Evolutionary conservation across 2,329 filamentous ascomycete species (phyloP).

Genomic region (Penicillium sp.): DNA sequence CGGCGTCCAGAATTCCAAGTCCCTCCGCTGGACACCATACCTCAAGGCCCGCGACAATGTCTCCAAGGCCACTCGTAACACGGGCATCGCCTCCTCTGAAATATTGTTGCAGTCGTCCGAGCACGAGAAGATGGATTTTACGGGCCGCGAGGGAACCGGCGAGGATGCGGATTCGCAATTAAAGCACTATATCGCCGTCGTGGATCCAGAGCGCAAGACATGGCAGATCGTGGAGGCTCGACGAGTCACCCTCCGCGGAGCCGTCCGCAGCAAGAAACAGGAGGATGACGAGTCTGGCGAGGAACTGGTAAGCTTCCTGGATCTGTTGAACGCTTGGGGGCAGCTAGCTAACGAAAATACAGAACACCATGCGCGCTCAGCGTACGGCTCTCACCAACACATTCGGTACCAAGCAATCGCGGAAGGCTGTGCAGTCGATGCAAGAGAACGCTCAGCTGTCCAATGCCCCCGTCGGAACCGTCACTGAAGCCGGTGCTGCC

Average conservation of each 20-base stretch:
- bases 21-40: slow-evolving; percentile 38
- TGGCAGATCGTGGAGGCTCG: slow-evolving; percentile 56
- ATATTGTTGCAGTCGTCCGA: slow-evolving; percentile 61
- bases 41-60: slow-evolving; percentile 52
- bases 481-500: slow-evolving; percentile 42
- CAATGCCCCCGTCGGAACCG: slow-evolving; percentile 35
- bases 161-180: slow-evolving; percentile 53
- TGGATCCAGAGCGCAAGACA: slow-evolving; percentile 53
- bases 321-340: neutral
- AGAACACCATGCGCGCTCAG: slow-evolving; percentile 41
- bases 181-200: slow-evolving; percentile 62
- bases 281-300: slow-evolving; percentile 33
- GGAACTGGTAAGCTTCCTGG: slow-evolving; percentile 25
- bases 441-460: slow-evolving; percentile 50
- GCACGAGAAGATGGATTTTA: slow-evolving; percentile 61
- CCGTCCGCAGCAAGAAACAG: slow-evolving; percentile 32
- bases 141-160: slow-evolving; percentile 48
- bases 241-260: slow-evolving; percentile 55
- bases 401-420: slow-evolving; percentile 52
- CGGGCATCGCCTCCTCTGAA: slow-evolving; percentile 44
- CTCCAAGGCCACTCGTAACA: slow-evolving; percentile 31
- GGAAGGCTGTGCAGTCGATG: slow-evolving; percentile 48
- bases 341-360: slow-evolving; percentile 10
- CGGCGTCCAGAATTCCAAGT: slow-evolving; percentile 31
- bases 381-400: slow-evolving; percentile 47